Base-by-base conservation (phyloP, 768 basidiomycete genomes). In the Rhizopogon salebrosus region DNA sequence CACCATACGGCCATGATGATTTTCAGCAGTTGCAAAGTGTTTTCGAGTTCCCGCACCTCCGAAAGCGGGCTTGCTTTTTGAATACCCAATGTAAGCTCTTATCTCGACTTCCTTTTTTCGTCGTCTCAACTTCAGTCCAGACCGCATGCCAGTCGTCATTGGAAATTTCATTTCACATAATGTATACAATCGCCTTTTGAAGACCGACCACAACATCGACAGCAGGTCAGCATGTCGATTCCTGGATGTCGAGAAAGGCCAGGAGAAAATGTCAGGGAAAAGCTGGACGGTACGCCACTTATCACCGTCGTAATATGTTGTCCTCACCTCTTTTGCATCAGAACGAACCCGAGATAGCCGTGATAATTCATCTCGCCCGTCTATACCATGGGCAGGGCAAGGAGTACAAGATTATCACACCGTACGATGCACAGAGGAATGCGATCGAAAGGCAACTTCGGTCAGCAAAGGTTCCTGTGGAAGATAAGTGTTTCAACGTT, bases 131-230 rank as follows among this genome's bases (percentile, higher is more conserved):
- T 41, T 41, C 7, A 40, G 18, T 46, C 22, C 53, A 92, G 91
- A 92, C 59, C 84, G 91, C 4, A 89, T 92, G 87, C 90, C 90
- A 36, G 79, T 80, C 55, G 75, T 85, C 53, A 82, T 91, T 68
- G 86, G 89, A 36, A 60, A 66, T 3, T 82, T 90, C 41, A 86
- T 92, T 23, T 92, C 89, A 6, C 60, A 70, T 43, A 68, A 72
- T 9, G 75, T 92, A 14, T 92, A 92, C 72, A 64, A 77, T 23
- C 63, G 67, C 5, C 68, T 79, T 58, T 80, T 92, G 31, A 62
- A 66, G 10, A 89, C 89, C 4, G 58, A 67, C 2, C 86, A 89
- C 63, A 64, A 65, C 31, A 63, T 76, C 34, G 66, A 58, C 3
- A 60, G 73, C 39, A 39, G 67, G 2, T 61, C 67, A 20, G 61